phyloP scores from a whole-genome alignment of 2,329 filamentous ascomycete species.

The Cercospora berteroae region DNA sequence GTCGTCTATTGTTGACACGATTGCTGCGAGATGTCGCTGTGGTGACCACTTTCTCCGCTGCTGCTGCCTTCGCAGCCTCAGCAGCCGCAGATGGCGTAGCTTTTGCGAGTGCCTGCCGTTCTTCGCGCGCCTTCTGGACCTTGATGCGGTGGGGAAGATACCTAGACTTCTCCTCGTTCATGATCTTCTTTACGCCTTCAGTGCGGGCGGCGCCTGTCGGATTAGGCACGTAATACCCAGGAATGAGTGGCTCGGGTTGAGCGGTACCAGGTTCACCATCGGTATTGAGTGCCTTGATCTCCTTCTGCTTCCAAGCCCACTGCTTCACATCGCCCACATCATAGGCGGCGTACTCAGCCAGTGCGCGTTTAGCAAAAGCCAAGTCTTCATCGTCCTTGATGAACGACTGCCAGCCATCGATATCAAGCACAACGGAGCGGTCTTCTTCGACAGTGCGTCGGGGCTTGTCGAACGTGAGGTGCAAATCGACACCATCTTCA shows the following conservation, averaged over 20 bases:
- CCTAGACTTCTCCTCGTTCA: conserved; percentile 96
- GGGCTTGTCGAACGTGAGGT: conserved; percentile 59
- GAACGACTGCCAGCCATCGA: conserved; percentile 68
- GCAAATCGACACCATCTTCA: conserved; percentile 56
- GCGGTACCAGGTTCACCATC: conserved; percentile 56
- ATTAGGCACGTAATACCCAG: conserved; percentile 81
- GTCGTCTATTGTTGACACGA: conserved; percentile 90
- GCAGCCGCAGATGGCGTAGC: conserved; percentile 61
- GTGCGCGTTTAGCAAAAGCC: conserved; percentile 52
- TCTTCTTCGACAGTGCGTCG: conserved; percentile 66
- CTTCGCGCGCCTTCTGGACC: conserved; percentile 85
- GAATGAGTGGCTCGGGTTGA: conserved; percentile 54
- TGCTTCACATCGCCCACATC: conserved; percentile 58
- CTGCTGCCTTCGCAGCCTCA: conserved; percentile 62
- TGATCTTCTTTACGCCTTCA: conserved; percentile 90
- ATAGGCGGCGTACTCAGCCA: conserved; percentile 49
- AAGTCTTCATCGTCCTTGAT: conserved; percentile 70
- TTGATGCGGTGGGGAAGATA: conserved; percentile 97
- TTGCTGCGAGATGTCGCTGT: conserved; percentile 91
- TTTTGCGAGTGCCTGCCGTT: conserved; percentile 75
- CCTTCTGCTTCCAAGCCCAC: conserved; percentile 71
- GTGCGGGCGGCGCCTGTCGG: conserved; percentile 81
- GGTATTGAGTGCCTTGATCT: conserved; percentile 67
- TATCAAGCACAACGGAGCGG: conserved; percentile 61
- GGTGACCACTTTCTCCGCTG: conserved; percentile 72